Base-by-base conservation (phyloP, 2,329 filamentous ascomycete species). In the Phyllosticta ampelicida region DNA sequence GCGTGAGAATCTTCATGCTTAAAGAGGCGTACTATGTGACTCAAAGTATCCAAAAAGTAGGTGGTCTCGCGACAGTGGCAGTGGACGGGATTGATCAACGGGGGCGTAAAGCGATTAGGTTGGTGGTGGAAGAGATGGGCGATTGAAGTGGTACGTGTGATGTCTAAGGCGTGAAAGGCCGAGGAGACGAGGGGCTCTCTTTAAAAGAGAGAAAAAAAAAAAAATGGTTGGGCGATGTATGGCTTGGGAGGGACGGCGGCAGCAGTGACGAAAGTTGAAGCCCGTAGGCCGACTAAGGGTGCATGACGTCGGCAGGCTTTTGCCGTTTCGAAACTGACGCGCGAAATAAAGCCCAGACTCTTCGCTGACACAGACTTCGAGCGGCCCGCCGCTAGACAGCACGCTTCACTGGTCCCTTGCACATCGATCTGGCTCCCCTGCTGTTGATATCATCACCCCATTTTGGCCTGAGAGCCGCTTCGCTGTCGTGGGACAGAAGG, bases 1-100 rank as follows among this genome's bases (percentile, higher is more conserved):
- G 90, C 67, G 88, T 95, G 71, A 97, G 81, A 70, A 97, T 79
- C 86, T 96, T 97, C 94, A 97, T 99, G 62, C 54, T 79, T 74
- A 21, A 28, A 44, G 44, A 8, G 19, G 19, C 51, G 26, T 21
- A 10, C 11, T 26, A n/a, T 21, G 9, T 51, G 19, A 19, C 6
- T 21, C 19, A 8, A 26, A 11, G 21, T 51, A 21, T 5, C 48
- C 13, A 50, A 10, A 9, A 19, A 36, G 29, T 36, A 16, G 23
- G 4, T 11, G 36, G 36, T 44, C 36, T 44, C 36, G 36, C 36
- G 36, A 44, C 36, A 44, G 36, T n/a, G n/a, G n/a, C n/a, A 8
- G 36, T 44, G 16, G 13, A n/a, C 13, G 13, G 36, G 13, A n/a
- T 44, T n/a, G 36, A 44, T 44, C 36, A 44, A 44, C n/a, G 36